Evolutionary conservation across 108 stramenopile genomes (phyloP), one percentile per base, ranked within the genome.

Genomic region (Thalassiosira profunda): DNA sequence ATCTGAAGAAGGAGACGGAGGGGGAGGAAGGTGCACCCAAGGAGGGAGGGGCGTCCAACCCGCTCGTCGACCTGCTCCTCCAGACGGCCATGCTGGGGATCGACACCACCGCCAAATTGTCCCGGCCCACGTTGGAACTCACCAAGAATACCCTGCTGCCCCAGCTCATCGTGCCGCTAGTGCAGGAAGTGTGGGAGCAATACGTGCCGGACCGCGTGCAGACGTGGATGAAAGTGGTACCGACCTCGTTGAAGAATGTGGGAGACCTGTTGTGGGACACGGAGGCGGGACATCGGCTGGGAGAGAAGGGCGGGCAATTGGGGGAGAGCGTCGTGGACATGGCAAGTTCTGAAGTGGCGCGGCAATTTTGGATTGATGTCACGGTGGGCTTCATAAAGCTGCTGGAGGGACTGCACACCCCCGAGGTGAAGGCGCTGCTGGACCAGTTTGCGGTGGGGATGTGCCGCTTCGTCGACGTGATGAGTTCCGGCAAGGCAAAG

Each of bases 351-450:
- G 80, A 82, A 5, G 74, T 67, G 12, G 72, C 82, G 17, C 58
- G 89, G 40, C 88, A 89, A 66, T 82, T 74, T 14, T 70, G 83
- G 70, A 64, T 88, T 7, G 92, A 93, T 74, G 63, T 70, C 21
- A 88, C 82, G 59, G 89, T 84, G 3, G 45, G 69, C 5, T 35
- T 76, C 40, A 84, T 93, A 41, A 85, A 88, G 55, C 33, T 86
- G 6, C 54, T 77, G 5, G 85, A 88, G 59, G 85, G 87, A 8
- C 41, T 87, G 67, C 80, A 87, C 56, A 90, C 92, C 33, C 89
- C 89, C 3, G 92, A 93, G 72, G 63, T 84, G 36, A 52, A 81
- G 38, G 55, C 66, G 17, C 62, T 79, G 17, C 45, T 89, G 46
- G 83, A 89, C 35, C 92, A 90, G 61, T 44, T 68, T 25, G 69